phyloP scores from a whole-genome alignment of 441 rosid species.

The Euphorbia schlechtendalii region DNA sequence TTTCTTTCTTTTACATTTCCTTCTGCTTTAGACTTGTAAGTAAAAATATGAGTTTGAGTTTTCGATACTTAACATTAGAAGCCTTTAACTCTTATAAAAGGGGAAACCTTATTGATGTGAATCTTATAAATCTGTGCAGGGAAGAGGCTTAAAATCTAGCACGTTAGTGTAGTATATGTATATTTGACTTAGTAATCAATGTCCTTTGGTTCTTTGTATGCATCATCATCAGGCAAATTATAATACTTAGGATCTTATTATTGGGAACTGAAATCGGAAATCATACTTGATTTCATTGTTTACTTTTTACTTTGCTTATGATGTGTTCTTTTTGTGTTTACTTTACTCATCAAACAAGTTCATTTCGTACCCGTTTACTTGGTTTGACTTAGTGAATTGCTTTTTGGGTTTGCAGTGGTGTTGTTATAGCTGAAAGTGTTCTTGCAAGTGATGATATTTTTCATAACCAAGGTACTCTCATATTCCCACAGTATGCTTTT shows the following conservation, averaged over 20 bases:
- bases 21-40: background rate
- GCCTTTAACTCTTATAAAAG: background rate
- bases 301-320: background rate
- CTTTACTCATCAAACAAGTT: background rate
- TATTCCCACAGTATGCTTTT: background rate
- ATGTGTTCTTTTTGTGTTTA: background rate
- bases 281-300: background rate
- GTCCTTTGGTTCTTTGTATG: background rate
- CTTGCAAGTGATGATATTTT: conserved; percentile 38
- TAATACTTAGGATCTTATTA: background rate
- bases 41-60: background rate
- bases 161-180: background rate
- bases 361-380: background rate
- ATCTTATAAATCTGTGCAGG: background rate
- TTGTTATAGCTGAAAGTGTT: conserved; percentile 80
- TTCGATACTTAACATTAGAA: background rate
- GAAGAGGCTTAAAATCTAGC: background rate
- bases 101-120: background rate
- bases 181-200: background rate
- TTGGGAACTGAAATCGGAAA: background rate
- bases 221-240: background rate
- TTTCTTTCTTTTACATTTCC: background rate
- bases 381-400: conserved; percentile 4
- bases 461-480: conserved; percentile 44
- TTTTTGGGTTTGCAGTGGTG: conserved; percentile 64